These are phyloP conservation scores for Calonectria honghensis DNA, from an alignment of 2,329 filamentous ascomycete species.

Conservation along the genomic window DNA sequence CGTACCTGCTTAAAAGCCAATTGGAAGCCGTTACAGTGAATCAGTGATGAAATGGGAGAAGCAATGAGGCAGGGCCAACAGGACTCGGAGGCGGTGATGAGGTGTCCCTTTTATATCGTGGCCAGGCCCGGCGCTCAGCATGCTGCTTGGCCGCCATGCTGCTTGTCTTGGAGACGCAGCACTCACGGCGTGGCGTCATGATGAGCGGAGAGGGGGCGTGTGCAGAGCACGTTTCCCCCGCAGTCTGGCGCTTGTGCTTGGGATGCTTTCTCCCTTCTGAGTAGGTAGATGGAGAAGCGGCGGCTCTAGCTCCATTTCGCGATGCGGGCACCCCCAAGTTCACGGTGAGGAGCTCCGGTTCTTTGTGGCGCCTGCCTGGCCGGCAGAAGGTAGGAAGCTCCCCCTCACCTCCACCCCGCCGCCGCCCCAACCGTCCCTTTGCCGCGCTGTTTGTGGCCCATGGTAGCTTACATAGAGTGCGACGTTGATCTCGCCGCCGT, in stretches of 20 bases:
- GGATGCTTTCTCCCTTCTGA: slow-evolving; percentile 21
- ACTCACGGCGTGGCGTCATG: slow-evolving; percentile 23
- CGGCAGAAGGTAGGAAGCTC: not conserved
- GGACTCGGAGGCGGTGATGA: slow-evolving; percentile 2
- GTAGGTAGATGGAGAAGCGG: slow-evolving; percentile 22
- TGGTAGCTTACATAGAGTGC: not conserved
- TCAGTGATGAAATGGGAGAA: not conserved
- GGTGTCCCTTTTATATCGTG: slow-evolving; percentile 24
- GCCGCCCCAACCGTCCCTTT: not conserved
- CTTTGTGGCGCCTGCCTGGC: not conserved
- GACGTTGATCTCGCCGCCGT: slow-evolving; percentile 1
- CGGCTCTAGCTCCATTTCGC: not conserved
- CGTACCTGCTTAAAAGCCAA: not conserved
- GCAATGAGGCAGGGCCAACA: no score
- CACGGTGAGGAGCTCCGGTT: not conserved
- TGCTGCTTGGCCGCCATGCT: slow-evolving; percentile 6
- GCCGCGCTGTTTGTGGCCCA: not conserved
- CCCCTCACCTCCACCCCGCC: not conserved
- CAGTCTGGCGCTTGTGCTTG: not conserved
- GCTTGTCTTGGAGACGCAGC: slow-evolving; percentile 8
- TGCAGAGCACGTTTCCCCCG: slow-evolving; percentile 17
- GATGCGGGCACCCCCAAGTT: slow-evolving; percentile 13
- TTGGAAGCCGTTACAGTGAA: not conserved
- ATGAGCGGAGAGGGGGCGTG: slow-evolving; percentile 17
- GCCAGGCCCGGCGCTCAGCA: not conserved